Conservation (phyloP, 495 filamentous ascomycete genomes). For the Xylaria acuta region DNA sequence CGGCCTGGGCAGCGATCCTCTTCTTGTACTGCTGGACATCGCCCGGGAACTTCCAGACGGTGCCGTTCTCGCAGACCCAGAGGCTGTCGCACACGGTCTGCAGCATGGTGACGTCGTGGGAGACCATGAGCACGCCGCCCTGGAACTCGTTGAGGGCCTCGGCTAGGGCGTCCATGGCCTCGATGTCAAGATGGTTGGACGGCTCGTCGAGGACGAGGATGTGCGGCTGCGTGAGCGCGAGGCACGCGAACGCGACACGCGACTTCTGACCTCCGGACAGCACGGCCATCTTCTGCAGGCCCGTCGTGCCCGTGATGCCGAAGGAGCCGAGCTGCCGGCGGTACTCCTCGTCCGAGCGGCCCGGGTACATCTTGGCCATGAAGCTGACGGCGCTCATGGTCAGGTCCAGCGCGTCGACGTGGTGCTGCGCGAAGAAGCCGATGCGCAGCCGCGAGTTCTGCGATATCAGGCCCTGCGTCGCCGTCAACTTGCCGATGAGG, state of each 20-base stretch:
- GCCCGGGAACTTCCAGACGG: conserved; percentile 94
- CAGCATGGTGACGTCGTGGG: conserved; percentile 98
- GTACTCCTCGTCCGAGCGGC: conserved; percentile 95
- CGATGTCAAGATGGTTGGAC: conserved; percentile 98
- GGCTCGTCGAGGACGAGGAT: conserved; percentile 98
- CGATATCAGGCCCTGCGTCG: conserved; percentile 82
- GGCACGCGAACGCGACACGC: conserved; percentile 93
- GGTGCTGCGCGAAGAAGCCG: conserved; percentile 98
- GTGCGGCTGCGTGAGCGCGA: conserved; percentile 91
- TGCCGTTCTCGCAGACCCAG: conserved; percentile 96
- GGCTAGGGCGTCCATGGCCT: conserved; percentile 96
- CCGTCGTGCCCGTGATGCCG: conserved; percentile 97
- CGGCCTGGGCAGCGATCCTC: conserved; percentile 89
- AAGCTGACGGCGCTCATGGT: conserved; percentile 88
- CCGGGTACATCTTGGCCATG: conserved; percentile 91
- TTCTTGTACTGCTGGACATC: conserved; percentile 98
- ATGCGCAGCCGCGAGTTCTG: conserved; percentile 85
- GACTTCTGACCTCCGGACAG: conserved; percentile 98
- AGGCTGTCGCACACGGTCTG: conserved; percentile 92
- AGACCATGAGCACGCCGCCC: conserved; percentile 97
- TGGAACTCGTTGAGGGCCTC: conserved; percentile 84
- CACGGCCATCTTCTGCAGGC: conserved; percentile 93
- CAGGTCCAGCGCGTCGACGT: conserved; percentile 95
- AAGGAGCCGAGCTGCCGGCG: conserved; percentile 94
- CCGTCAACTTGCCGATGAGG: conserved; percentile 82